Conservation (phyloP, 768 basidiomycete genomes). For the Floccularia luteovirens region DNA sequence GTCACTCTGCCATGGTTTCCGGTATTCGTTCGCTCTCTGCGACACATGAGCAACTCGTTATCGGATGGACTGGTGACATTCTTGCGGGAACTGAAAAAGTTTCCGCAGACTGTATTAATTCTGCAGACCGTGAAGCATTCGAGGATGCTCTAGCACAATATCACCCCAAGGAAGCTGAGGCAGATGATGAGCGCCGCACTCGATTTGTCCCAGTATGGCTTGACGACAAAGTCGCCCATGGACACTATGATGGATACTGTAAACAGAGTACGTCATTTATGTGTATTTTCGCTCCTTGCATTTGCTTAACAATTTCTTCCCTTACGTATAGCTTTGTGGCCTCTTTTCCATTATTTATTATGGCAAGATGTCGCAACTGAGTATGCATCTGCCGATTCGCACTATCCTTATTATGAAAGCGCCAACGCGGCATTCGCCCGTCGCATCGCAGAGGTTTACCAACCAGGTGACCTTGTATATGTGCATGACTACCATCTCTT, state of each 20-base stretch:
- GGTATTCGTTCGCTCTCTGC: slow-evolving; percentile 81
- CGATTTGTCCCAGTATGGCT: slow-evolving; percentile 89
- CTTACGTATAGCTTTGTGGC: slow-evolving; percentile 73
- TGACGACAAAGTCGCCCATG: slow-evolving; percentile 82
- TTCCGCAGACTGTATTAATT: slow-evolving; percentile 41
- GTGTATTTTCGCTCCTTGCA: slow-evolving; percentile 2
- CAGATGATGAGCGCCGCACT: slow-evolving; percentile 50
- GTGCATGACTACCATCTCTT: slow-evolving; percentile 95
- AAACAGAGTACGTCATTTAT: slow-evolving; percentile 72
- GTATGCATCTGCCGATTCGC: slow-evolving; percentile 75
- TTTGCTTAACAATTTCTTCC: neutral
- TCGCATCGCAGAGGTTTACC: slow-evolving; percentile 66
- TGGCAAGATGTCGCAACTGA: slow-evolving; percentile 96
- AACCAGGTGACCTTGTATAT: slow-evolving; percentile 89
- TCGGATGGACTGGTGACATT: slow-evolving; percentile 94
- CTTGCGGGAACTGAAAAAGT: slow-evolving; percentile 27
- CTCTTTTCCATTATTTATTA: slow-evolving; percentile 95
- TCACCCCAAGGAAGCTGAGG: slow-evolving; percentile 49
- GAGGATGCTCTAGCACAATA: slow-evolving; percentile 60
- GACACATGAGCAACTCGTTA: slow-evolving; percentile 84
- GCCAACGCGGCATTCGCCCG: slow-evolving; percentile 83
- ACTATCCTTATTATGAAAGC: slow-evolving; percentile 75
- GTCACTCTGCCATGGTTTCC: slow-evolving; percentile 92
- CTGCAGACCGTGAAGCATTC: slow-evolving; percentile 58
- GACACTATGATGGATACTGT: slow-evolving; percentile 97